phyloP scores from a whole-genome alignment of 495 filamentous ascomycete genomes.

The Diplogelasinospora grovesii region DNA sequence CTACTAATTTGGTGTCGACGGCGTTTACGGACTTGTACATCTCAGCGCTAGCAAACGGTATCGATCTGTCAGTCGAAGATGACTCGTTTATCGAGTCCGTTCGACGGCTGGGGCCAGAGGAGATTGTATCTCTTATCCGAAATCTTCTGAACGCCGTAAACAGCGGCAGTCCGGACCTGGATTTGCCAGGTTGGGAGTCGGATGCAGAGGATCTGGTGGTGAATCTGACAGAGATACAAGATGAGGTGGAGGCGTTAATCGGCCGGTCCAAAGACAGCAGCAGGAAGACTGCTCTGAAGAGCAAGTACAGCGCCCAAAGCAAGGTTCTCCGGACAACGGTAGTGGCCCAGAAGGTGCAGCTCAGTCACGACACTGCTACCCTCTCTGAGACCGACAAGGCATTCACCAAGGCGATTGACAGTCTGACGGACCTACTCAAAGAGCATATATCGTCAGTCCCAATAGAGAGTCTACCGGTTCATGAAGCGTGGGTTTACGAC shows the following conservation, averaged over 20 bases:
- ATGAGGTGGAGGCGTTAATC: conserved; percentile 32
- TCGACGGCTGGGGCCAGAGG: conserved; percentile 34
- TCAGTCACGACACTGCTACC: conserved; percentile 72
- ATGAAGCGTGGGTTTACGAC: conserved; percentile 83
- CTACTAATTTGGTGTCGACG: conserved; percentile 7
- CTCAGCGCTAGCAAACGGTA: conserved; percentile 27
- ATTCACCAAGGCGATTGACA: conserved; percentile 69
- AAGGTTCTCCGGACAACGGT: conserved; percentile 74
- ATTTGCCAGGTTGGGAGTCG: conserved; percentile 22
- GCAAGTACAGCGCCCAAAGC: conserved; percentile 66
- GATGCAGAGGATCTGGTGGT: conserved; percentile 28
- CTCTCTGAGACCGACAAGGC: conserved; percentile 66
- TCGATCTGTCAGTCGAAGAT: conserved; percentile 21
- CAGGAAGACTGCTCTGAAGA: conserved; percentile 56
- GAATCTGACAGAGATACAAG: conserved; percentile 32
- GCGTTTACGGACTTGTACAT: conserved; percentile 36
- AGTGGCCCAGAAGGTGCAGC: conserved; percentile 76
- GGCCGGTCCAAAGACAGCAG: conserved; percentile 32
- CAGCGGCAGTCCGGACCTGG: conserved; percentile 33
- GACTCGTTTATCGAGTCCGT: conserved; percentile 29
- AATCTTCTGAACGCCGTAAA: conserved; percentile 26
- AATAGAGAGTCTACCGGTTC: conserved; percentile 59
- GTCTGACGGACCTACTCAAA: conserved; percentile 50
- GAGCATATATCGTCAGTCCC: conserved; percentile 50
- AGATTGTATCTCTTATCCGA: conserved; percentile 30